Evolutionary conservation across 2,329 filamentous ascomycete genomes (phyloP).

Genomic region (Didymella exigua): DNA sequence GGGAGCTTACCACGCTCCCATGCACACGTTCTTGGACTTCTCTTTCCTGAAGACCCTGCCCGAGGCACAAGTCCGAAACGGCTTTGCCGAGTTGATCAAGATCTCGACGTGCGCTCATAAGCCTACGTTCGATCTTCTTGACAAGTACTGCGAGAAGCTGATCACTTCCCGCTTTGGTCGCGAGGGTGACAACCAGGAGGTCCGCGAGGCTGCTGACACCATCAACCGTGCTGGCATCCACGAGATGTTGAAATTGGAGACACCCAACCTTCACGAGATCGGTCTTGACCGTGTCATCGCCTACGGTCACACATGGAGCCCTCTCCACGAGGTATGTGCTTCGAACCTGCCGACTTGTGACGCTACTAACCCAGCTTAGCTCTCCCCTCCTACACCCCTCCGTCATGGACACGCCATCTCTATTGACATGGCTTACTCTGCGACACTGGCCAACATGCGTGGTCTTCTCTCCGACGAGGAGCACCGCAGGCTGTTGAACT

Average conservation of each 20-base stretch:
- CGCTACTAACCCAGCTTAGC: conserved; percentile 47
- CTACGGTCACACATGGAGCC: conserved; percentile 77
- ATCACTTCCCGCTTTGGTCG: conserved; percentile 70
- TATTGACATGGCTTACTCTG: conserved; percentile 77
- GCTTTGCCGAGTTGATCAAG: conserved; percentile 77
- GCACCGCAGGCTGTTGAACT: conserved; percentile 65
- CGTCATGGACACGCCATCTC: conserved; percentile 76
- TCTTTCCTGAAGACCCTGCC: conserved; percentile 72
- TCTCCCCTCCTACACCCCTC: conserved; percentile 70
- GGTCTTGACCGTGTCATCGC: conserved; percentile 74
- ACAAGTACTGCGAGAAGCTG: conserved; percentile 71
- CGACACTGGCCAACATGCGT: conserved; percentile 68
- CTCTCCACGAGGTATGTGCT: conserved; percentile 60
- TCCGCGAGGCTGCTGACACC: conserved; percentile 66
- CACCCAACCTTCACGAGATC: conserved; percentile 75
- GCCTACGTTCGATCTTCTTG: conserved; percentile 69
- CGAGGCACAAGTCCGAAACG: conserved; percentile 71
- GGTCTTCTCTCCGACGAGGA: conserved; percentile 65
- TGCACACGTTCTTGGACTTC: conserved; percentile 76
- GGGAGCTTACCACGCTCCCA: conserved; percentile 73
- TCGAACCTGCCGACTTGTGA: background rate
- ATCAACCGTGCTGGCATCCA: conserved; percentile 73
- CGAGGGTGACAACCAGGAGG: conserved; percentile 61
- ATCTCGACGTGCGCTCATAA: conserved; percentile 73
- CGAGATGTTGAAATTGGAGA: conserved; percentile 76